These are phyloP conservation scores for Podila epicladia DNA, from an alignment of 192 early-diverging fungal genomes.

Conservation along the genomic window DNA sequence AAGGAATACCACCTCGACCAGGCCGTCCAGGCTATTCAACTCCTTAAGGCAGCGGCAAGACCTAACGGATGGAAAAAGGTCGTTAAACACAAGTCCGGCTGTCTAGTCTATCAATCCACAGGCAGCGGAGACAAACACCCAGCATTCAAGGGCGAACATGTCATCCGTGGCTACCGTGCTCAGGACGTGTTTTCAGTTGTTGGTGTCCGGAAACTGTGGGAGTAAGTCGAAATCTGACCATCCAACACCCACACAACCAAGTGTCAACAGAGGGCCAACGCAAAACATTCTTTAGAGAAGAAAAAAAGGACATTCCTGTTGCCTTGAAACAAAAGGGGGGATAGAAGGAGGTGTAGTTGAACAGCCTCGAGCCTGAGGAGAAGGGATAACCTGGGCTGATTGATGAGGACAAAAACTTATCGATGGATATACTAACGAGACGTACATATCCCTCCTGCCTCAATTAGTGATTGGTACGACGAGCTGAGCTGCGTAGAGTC, in stretches of 20 bases:
- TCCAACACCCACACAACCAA: too few species aligned
- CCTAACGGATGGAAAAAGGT: conserved; percentile 63
- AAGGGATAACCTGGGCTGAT: background rate
- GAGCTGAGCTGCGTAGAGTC: conserved; percentile 41
- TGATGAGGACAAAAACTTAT: too few species aligned
- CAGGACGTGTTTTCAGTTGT: conserved; percentile 62
- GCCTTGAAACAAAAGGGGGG: conserved; percentile 2
- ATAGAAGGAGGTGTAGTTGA: background rate
- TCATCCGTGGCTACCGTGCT: conserved; percentile 59
- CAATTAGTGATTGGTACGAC: conserved; percentile 47
- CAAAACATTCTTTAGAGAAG: background rate
- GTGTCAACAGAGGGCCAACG: background rate
- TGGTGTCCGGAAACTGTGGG: conserved; percentile 62
- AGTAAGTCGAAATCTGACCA: conserved; percentile 30
- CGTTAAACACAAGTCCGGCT: conserved; percentile 61
- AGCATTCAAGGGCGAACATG: conserved; percentile 60
- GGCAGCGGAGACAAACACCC: conserved; percentile 52
- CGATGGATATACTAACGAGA: too few species aligned
- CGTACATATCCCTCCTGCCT: too few species aligned
- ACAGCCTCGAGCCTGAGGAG: background rate
- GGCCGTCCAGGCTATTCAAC: conserved; percentile 55
- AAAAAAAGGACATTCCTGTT: background rate
- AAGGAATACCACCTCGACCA: conserved; percentile 59
- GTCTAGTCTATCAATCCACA: conserved; percentile 54
- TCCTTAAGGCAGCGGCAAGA: conserved; percentile 49